These are phyloP conservation scores for Larix kaempferi DNA, from an alignment of 75 land plant species.

Conservation along the genomic window DNA sequence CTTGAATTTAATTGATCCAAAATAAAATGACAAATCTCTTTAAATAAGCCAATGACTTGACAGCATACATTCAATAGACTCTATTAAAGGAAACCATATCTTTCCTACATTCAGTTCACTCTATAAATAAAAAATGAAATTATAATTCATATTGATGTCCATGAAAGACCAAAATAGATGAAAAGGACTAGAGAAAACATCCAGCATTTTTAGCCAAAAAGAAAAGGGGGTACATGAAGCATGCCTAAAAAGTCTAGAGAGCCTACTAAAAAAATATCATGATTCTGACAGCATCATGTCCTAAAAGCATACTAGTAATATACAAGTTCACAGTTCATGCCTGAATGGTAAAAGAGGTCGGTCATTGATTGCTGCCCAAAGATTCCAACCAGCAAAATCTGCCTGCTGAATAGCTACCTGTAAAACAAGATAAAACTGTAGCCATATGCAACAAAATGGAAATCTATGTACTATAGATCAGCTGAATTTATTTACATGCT, in stretches of 20 bases:
- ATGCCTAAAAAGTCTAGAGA: neutral
- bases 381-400: conserved; percentile 97
- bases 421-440: neutral
- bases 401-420: conserved; percentile 99
- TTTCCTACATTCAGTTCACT: too few species aligned
- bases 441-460: neutral
- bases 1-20: too few species aligned
- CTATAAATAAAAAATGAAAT: too few species aligned
- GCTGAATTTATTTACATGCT: neutral
- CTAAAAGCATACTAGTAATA: neutral
- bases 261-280: neutral
- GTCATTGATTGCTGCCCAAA: conserved; percentile 97
- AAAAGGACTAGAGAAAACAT: too few species aligned
- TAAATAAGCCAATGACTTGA: too few species aligned
- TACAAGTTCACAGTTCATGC: conserved; percentile 21
- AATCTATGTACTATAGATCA: neutral
- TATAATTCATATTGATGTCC: too few species aligned
- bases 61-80: too few species aligned
- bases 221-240: too few species aligned
- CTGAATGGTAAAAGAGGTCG: conserved; percentile 93
- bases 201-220: too few species aligned
- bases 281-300: neutral
- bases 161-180: too few species aligned
- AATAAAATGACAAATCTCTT: too few species aligned
- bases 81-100: too few species aligned